These are phyloP conservation scores for Taphrina wiesneri DNA, from an alignment of 1,139 yeast genomes.

Conservation along the genomic window DNA sequence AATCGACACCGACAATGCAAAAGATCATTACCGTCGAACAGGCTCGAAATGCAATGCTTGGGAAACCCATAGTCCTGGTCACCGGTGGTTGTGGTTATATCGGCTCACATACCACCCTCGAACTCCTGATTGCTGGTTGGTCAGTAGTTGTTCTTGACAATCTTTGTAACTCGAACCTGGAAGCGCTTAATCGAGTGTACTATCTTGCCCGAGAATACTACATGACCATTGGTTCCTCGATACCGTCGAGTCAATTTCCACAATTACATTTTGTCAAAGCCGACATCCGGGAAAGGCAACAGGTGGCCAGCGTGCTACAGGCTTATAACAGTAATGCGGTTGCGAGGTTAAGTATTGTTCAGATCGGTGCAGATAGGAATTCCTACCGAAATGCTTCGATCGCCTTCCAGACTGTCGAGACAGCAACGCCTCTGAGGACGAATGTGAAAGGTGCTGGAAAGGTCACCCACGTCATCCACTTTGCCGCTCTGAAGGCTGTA, in stretches of 20 bases:
- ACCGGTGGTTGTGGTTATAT: conserved; percentile 90
- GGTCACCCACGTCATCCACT: conserved; percentile 70
- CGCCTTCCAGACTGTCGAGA: conserved; percentile 9
- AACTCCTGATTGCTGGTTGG: conserved; percentile 63
- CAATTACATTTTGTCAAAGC: conserved; percentile 55
- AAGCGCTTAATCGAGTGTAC: conserved; percentile 68
- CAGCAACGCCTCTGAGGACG: conserved; percentile 4
- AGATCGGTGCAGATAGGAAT: background rate
- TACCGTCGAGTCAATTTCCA: conserved; percentile 1
- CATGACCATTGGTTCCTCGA: background rate
- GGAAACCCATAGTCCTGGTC: conserved; percentile 49
- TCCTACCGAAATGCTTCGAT: conserved; percentile 16
- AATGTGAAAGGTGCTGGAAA: background rate
- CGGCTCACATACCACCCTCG: conserved; percentile 77
- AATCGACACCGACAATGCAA: background rate
- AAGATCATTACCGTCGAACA: background rate
- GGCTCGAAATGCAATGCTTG: conserved; percentile 4
- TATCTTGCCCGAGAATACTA: conserved; percentile 51
- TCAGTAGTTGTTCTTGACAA: conserved; percentile 73
- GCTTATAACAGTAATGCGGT: conserved; percentile 46
- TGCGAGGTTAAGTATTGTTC: background rate
- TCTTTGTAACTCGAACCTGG: conserved; percentile 65
- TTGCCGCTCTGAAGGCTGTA: conserved; percentile 85
- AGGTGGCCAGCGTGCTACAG: conserved; percentile 54
- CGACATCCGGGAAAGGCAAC: conserved; percentile 58